A percentile compares a stretch with the other conserved stretches of the same genome.
phyloP scores from a whole-genome alignment of 1,284 basidiomycete genomes.

The Ganoderma boninense region DNA sequence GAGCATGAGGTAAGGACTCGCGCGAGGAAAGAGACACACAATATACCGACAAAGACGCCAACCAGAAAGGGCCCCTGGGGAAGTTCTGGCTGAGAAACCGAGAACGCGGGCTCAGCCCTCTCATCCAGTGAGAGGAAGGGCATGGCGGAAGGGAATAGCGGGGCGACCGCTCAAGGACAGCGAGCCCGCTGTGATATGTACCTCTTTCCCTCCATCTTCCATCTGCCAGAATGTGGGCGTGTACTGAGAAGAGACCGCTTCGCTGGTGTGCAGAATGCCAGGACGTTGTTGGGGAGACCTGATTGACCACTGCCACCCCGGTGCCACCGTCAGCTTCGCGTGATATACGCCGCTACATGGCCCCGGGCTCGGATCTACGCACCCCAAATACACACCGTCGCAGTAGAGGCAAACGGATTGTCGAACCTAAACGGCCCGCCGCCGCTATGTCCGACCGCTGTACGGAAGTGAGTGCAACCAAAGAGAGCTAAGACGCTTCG shows the following conservation, averaged over 20 bases:
- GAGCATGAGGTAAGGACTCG: neutral
- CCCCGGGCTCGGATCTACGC: neutral
- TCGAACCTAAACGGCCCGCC: neutral
- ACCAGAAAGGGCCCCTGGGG: constrained; percentile 1
- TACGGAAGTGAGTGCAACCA: too few relatives aligned
- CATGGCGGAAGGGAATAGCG: neutral
- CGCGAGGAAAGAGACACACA: neutral
- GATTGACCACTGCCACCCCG: neutral
- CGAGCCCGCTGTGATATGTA: neutral
- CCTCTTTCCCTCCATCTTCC: neutral
- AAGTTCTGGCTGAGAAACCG: neutral
- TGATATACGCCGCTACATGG: neutral
- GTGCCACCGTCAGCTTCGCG: constrained; percentile 4
- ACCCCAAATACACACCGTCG: neutral
- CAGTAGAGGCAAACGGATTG: neutral
- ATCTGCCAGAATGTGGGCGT: constrained; percentile 2
- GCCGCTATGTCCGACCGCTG: too few relatives aligned
- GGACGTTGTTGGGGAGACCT: constrained; percentile 3
- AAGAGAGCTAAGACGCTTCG: too few relatives aligned
- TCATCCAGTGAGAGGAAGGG: neutral
- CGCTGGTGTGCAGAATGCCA: neutral
- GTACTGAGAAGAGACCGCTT: neutral
- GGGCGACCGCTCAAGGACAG: too few relatives aligned
- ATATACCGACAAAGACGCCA: constrained; percentile 8
- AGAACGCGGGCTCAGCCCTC: neutral